These are phyloP conservation scores for Scedosporium apiospermum DNA, from an alignment of 2,329 filamentous ascomycete species.

Conservation along the genomic window DNA sequence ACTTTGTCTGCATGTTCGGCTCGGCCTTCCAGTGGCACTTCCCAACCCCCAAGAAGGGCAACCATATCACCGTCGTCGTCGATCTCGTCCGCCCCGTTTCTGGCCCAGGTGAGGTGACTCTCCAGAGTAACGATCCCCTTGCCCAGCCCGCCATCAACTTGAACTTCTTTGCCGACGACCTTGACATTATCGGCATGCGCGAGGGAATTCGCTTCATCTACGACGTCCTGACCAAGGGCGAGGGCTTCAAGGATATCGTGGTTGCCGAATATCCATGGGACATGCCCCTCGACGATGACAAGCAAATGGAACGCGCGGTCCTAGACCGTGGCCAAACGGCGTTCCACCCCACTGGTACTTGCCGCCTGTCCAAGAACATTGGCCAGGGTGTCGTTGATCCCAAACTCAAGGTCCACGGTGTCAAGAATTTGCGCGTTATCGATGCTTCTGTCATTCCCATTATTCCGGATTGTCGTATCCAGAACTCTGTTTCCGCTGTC, in stretches of 20 bases:
- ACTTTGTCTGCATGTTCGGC: slow-evolving; percentile 51
- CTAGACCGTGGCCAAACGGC: slow-evolving; percentile 50
- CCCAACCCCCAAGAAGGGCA: slow-evolving; percentile 29
- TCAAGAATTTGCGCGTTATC: slow-evolving; percentile 35
- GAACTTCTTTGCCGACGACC: slow-evolving; percentile 48
- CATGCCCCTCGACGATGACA: slow-evolving; percentile 46
- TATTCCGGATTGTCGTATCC: slow-evolving; percentile 36
- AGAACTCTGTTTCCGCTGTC: slow-evolving; percentile 42
- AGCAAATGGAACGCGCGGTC: slow-evolving; percentile 45
- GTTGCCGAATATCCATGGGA: slow-evolving; percentile 47
- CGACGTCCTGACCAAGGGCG: slow-evolving; percentile 47
- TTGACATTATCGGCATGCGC: slow-evolving; percentile 47
- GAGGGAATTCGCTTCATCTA: slow-evolving; percentile 47
- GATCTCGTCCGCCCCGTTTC: slow-evolving; percentile 32
- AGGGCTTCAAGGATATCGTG: slow-evolving; percentile 46
- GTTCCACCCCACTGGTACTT: slow-evolving; percentile 34
- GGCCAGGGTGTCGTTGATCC: slow-evolving; percentile 35
- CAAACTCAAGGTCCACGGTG: slow-evolving; percentile 34
- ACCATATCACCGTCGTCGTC: slow-evolving; percentile 47
- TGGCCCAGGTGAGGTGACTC: slow-evolving; percentile 40
- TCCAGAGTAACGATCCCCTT: slow-evolving; percentile 46
- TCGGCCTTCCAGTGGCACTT: slow-evolving; percentile 39
- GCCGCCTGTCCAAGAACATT: slow-evolving; percentile 33
- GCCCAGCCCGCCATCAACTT: slow-evolving; percentile 50
- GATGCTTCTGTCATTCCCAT: slow-evolving; percentile 40